Conservation (phyloP, 2,329 filamentous ascomycete genomes). For the Epicoccum sorghinum region DNA sequence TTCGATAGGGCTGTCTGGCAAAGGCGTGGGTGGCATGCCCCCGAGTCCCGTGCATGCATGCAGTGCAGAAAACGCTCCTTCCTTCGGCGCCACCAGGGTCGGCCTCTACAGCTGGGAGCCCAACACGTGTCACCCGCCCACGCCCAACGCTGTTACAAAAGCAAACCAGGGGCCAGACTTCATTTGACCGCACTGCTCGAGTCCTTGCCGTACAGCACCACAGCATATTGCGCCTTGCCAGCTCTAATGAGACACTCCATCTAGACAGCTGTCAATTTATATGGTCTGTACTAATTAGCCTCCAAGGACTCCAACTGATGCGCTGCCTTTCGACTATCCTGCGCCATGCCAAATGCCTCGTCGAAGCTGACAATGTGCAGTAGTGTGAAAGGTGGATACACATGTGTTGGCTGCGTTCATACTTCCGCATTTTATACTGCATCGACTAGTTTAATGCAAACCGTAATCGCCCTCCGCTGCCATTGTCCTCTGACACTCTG, state of each 20-base stretch:
- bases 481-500: slow-evolving; percentile 59
- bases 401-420: slow-evolving; percentile 1
- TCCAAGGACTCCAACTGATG: no score
- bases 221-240: neutral
- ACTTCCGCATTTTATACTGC: neutral
- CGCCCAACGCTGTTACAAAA: slow-evolving; percentile 8
- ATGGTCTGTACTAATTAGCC: no score
- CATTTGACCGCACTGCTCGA: neutral
- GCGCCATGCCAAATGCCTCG: no score
- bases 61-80: slow-evolving; percentile 7
- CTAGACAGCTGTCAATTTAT: no score
- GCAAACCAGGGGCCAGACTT: slow-evolving; percentile 7
- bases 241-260: no score
- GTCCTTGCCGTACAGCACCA: neutral
- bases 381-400: neutral
- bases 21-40: slow-evolving; percentile 12
- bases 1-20: slow-evolving; percentile 36
- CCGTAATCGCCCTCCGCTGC: slow-evolving; percentile 42
- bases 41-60: neutral
- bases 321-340: no score
- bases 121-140: slow-evolving; percentile 17
- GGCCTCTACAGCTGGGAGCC: slow-evolving; percentile 11
- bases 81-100: slow-evolving; percentile 6
- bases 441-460: slow-evolving; percentile 23
- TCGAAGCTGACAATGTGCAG: no score